Base-by-base conservation (phyloP, 805 yeast species). In the Wickerhamomyces ciferrii region DNA sequence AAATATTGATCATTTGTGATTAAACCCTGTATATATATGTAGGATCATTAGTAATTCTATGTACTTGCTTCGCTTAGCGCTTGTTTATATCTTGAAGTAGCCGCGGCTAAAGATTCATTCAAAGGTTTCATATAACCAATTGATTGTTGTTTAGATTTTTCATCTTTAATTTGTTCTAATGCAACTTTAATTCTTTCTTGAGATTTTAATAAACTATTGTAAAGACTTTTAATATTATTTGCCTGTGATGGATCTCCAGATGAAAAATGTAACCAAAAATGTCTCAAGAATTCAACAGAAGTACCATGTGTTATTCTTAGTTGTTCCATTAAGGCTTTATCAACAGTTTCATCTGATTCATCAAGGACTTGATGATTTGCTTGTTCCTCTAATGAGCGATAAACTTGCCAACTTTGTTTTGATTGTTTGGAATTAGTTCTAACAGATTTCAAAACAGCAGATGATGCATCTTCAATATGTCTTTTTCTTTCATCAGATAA, bases 261-360 rank as follows among this genome's bases (percentile, higher is more conserved):
- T 49, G 75, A 76, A 54, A 78, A 78, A 58, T 80, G 83, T 1
- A 74, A 59, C 85, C 91, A 87, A 60, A 85, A 87, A 60, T 86
- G 95, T 47, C 80, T 76, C 37, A 87, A 63, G 59, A 86, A 87
- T 61, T 86, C 95, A 34, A 83, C 73, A 2, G 91, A 79, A 0
- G 94, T 84, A 1, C 84, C 78, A 59, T 87, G 91, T 15, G 84
- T 72, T 38, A 84, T 63, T 43, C 82, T 66, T 34, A 86, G 66
- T 40, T 74, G 70, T 43, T 82, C 86, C 11, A 77, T 46, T 1
- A 71, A 51, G 11, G 59, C 64, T 4, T 44, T 44, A n/a, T 71
- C 72, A n/a, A 68, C 54, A 7, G 51, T 56, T 6, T 66, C 57
- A 43, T 57, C 61, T 2, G 62, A 54, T 39, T 68, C 71, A 17